Base-by-base conservation (phyloP, 192 early-diverging fungal genomes). In the Endogone sp. region DNA sequence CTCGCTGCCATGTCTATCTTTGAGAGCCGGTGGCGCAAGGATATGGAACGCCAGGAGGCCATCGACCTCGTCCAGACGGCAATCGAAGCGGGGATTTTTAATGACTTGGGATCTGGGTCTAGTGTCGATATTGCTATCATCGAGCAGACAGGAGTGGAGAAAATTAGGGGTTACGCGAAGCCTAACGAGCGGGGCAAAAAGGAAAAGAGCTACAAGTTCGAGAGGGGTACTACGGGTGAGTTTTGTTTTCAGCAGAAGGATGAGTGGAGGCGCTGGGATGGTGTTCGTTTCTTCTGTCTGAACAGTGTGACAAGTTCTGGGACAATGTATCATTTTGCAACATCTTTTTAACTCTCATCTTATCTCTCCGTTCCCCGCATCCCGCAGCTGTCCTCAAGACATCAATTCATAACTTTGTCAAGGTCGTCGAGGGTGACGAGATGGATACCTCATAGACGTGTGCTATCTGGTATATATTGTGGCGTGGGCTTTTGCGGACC, bases 31-130 rank as follows among this genome's bases (percentile, higher is more conserved):
- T 99, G 92, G 91, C 88, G 77, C 75, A 78, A 85, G 22, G 85
- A 90, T 54, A 86, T 99, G 83, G 79, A 83, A 89, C 86, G 94
- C 61, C 89, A 97, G 32, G 93, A 95, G 57, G 97, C 91, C 8
- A 89, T 98, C 63, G 86, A 91, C 28, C 64, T 99, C 62, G 97
- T 98, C 10, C 90, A 91, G 65, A 92, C 96, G 61, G 94, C 96
- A 58, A 95, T 99, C 75, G 89, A 93, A 77, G 91, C 96, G 16
- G 97, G 97, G 89, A 95, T 99, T 67, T 99, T 99, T 83, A 98
- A 99, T 81, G 97, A 99, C 77, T 76, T 98, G 31, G 97, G 97
- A 70, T 99, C 97, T 57, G 97, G 97, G 64, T 93, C 90, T 29
- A 98, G 96, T 75, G 95, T 99, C 60, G 95, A 99, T 80, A 87